These are phyloP conservation scores for Salicornia ramosissima DNA, from an alignment of 148 eudicot species.

Conservation along the genomic window DNA sequence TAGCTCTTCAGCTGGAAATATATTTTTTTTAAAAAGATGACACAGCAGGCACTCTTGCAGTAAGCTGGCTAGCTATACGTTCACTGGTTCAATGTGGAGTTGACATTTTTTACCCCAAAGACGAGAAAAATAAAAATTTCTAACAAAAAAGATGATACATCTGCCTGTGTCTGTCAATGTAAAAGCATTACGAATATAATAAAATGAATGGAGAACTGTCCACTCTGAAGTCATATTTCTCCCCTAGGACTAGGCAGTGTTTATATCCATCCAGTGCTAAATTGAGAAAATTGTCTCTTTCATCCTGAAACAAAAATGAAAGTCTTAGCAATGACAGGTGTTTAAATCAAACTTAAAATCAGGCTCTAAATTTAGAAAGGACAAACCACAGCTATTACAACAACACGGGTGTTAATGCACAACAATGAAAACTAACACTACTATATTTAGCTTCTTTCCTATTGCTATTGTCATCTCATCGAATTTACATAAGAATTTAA, in stretches of 20 bases:
- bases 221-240: slow-evolving; percentile 95
- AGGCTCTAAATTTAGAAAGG: not conserved
- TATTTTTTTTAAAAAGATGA: not conserved
- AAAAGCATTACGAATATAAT: slow-evolving; percentile 15
- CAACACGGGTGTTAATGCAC: not conserved
- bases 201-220: slow-evolving; percentile 32
- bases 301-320: slow-evolving; percentile 50
- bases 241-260: slow-evolving; percentile 80
- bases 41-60: not conserved
- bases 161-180: too few relatives aligned
- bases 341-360: not conserved
- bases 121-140: too few relatives aligned
- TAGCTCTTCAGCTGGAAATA: not conserved
- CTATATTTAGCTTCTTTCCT: not conserved
- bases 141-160: too few relatives aligned
- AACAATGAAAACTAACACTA: not conserved
- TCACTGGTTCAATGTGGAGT: not conserved
- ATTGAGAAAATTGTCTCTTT: slow-evolving; percentile 78
- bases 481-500: not conserved
- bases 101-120: not conserved
- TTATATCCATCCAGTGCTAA: slow-evolving; percentile 84
- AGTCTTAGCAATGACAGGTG: not conserved
- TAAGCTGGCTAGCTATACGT: not conserved
- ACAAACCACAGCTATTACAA: not conserved
- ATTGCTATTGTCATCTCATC: not conserved